Evolutionary conservation across 495 filamentous ascomycete species (phyloP), one percentile per base, ranked within the genome.

Genomic region (Penicillium egyptiacum): DNA sequence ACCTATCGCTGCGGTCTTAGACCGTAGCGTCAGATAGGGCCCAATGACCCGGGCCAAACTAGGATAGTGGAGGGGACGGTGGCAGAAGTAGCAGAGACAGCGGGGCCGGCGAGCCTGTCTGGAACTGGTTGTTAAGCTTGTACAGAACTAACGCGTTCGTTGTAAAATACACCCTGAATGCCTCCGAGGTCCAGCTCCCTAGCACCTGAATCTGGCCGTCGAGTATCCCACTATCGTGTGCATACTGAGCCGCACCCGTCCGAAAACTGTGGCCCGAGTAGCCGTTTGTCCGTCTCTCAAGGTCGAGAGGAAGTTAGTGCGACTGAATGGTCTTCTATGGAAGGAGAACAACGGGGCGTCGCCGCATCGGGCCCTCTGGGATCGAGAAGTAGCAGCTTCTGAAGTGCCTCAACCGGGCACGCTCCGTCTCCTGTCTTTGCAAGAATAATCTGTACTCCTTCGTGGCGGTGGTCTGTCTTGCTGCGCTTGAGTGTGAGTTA

Each of bases 141-240:
- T 56, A 56, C 37, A 56, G 19, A 44, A 56, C 54, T 43, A 23
- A 56, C 25, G 54, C 45, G 54, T 55, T 55, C 43, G 43, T 55
- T 4, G 53, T 55, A 14, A 55, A 55, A 55, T 48, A 47, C 30
- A 41, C 43, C 53, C 42, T 48, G 43, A 55, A 55, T 20, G 23
- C 23, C 42, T 48, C 43, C 31, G 43, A 55, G 20, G 43, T 55
- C 53, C 19, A 55, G 40, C 53, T 55, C n/a, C 31, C 43, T 17
- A 55, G 53, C 20, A 48, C 9, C 43, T 55, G 43, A 10, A 55
- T 55, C 53, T 55, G 42, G 43, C 41, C 42, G 53, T 55, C 43
- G 53, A 55, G 53, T 7, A 55, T 40, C 53, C 53, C 30, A 47
- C 43, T 47, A 48, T 55, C 30, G 43, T 55, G 31, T 31, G 43